Conservation (phyloP, 352 stramenopile species). For the Phytophthora crassamura region DNA sequence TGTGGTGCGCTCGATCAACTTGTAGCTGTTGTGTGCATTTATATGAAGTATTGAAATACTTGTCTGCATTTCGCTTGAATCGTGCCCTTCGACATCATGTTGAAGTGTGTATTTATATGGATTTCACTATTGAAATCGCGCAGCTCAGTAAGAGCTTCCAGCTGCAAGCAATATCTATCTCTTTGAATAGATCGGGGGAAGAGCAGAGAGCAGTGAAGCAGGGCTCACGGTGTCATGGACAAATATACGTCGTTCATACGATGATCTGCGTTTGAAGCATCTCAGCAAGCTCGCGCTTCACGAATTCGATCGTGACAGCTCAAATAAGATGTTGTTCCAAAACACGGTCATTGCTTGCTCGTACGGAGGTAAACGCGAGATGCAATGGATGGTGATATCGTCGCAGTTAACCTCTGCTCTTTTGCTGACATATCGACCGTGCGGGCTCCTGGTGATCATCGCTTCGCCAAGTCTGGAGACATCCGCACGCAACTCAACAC, state of each 20-base stretch:
- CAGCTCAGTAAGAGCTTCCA: not conserved
- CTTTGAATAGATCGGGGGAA: conserved; percentile 1
- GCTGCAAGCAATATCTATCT: not conserved
- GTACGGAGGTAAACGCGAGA: not conserved
- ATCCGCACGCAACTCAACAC: conserved; percentile 1
- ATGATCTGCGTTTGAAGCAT: too few species aligned
- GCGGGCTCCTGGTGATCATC: not conserved
- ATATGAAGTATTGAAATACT: not conserved
- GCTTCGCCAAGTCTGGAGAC: not conserved
- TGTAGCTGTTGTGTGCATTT: not conserved
- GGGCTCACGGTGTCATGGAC: not conserved
- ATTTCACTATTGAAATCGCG: not conserved
- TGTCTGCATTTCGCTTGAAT: too few species aligned
- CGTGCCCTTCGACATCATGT: not conserved
- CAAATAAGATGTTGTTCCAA: conserved; percentile 3
- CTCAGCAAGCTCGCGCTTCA: too few species aligned
- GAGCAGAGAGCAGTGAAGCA: not conserved
- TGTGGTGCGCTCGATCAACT: conserved; percentile 5
- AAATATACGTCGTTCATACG: too few species aligned
- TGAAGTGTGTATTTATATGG: conserved; percentile 5
- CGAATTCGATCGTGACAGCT: too few species aligned
- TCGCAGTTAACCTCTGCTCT: not conserved
- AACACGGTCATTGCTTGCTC: not conserved
- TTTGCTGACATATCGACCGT: not conserved
- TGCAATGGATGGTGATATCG: not conserved